Conservation (phyloP, 2,329 filamentous ascomycete species). For the Botrytis hyacinthi region DNA sequence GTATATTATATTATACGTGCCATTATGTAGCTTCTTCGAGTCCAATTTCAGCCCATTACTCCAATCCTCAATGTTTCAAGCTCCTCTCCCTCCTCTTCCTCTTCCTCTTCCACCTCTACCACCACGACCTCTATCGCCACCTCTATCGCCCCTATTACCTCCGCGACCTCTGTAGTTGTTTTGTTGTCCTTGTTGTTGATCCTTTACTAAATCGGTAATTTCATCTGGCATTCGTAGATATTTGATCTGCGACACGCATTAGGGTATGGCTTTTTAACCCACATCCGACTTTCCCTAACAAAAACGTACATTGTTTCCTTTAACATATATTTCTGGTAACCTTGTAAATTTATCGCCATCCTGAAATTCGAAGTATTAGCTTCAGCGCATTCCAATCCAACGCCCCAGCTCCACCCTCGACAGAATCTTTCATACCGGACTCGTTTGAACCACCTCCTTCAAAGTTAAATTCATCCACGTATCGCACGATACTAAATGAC, state of each 20-base stretch:
- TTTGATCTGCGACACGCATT: slow-evolving; percentile 67
- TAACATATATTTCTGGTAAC: slow-evolving; percentile 90
- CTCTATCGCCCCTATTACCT: slow-evolving; percentile 55
- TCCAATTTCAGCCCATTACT: slow-evolving; percentile 10
- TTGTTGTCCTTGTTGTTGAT: slow-evolving; percentile 60
- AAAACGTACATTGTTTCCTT: slow-evolving; percentile 82
- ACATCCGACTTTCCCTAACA: not conserved
- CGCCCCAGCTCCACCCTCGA: not conserved
- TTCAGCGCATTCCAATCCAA: slow-evolving; percentile 2
- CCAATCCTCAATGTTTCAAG: slow-evolving; percentile 22
- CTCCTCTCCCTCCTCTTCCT: slow-evolving; percentile 29
- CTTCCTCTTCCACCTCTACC: slow-evolving; percentile 32
- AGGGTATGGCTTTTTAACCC: not conserved
- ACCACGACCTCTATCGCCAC: slow-evolving; percentile 41
- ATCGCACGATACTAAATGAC: slow-evolving; percentile 93
- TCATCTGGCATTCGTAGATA: slow-evolving; percentile 95
- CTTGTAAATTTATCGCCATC: slow-evolving; percentile 93
- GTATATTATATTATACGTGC: not conserved
- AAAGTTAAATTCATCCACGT: slow-evolving; percentile 99
- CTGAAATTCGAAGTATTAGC: slow-evolving; percentile 41
- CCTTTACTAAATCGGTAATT: slow-evolving; percentile 90
- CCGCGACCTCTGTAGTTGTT: slow-evolving; percentile 62
- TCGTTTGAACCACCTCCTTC: slow-evolving; percentile 96
- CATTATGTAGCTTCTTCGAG: slow-evolving; percentile 4
- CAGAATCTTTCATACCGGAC: slow-evolving; percentile 54